A percentile compares a stretch with the other conserved stretches of the same genome.
phyloP scores from a whole-genome alignment of 2,329 filamentous ascomycete species.

The Sporothrix pseudoabietina region DNA sequence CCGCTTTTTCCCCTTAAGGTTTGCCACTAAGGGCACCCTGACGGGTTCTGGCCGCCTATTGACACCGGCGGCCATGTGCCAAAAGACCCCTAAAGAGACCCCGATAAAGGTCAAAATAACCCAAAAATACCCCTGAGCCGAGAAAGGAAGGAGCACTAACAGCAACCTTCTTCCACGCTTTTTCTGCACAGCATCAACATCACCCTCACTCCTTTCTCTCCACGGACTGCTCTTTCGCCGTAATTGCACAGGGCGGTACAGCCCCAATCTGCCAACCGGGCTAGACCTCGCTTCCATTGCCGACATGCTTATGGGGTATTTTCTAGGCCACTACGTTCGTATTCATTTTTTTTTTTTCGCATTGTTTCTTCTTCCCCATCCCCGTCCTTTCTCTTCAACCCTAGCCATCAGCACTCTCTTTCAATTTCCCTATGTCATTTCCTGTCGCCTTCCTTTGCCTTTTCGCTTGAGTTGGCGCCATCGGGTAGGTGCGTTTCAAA shows the following conservation, averaged over 20 bases:
- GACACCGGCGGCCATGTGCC: not conserved
- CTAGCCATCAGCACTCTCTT: not conserved
- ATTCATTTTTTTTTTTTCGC: constrained; percentile 31
- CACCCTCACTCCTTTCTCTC: not conserved
- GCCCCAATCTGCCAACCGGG: not conserved
- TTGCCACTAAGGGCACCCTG: constrained; percentile 19
- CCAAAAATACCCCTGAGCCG: constrained; percentile 4
- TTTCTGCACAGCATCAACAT: not conserved
- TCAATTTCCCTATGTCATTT: not conserved
- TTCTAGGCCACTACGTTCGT: not conserved
- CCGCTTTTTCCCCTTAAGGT: constrained; percentile 28
- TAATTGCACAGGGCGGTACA: constrained; percentile 16
- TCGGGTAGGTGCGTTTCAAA: not conserved
- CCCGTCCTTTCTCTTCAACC: not conserved
- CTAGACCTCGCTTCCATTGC: constrained; percentile 1
- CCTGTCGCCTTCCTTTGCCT: not conserved
- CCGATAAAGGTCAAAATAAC: not conserved
- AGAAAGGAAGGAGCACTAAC: constrained; percentile 31
- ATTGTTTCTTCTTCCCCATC: constrained; percentile 36
- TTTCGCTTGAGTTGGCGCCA: not conserved
- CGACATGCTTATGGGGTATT: not conserved
- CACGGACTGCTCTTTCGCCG: not conserved
- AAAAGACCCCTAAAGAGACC: not conserved
- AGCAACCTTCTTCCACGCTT: not conserved
- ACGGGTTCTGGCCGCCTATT: not conserved